phyloP scores from a whole-genome alignment of 257 asterid species.

The Prunella vulgaris region DNA sequence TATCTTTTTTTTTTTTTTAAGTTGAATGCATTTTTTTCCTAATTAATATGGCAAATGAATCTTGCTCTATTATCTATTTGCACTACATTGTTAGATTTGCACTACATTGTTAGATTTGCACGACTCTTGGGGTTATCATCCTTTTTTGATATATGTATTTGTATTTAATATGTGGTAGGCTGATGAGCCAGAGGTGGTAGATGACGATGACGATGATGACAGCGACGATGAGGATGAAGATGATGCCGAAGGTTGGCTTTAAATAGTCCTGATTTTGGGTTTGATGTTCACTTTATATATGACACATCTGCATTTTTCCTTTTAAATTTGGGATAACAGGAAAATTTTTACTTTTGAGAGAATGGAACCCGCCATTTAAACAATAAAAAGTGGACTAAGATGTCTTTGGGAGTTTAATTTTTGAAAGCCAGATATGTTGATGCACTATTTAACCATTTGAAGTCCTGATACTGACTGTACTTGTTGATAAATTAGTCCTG shows the following conservation, averaged over 20 bases:
- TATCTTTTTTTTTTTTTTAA: not conserved
- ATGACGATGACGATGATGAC: conserved; percentile 33
- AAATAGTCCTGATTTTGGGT: not conserved
- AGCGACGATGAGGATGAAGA: conserved; percentile 32
- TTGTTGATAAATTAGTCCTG: not conserved
- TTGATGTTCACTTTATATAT: not conserved
- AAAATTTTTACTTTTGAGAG: not conserved
- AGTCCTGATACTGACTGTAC: not conserved
- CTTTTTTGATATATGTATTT: not conserved
- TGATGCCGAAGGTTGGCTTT: conserved; percentile 27
- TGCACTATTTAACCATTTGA: not conserved
- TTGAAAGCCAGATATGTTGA: not conserved
- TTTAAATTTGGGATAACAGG: not conserved
- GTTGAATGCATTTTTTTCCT: not conserved
- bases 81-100: not conserved
- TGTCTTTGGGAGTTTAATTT: not conserved
- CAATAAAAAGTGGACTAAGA: not conserved
- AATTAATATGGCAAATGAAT: not conserved
- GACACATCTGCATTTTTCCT: not conserved
- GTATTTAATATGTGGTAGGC: conserved; percentile 3
- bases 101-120: not conserved
- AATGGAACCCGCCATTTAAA: not conserved
- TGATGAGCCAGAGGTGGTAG: conserved; percentile 32
- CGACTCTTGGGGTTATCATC: not conserved
- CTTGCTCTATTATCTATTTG: not conserved